Conservation (phyloP, 345 rosid species). For the Rhodamnia argentea region DNA sequence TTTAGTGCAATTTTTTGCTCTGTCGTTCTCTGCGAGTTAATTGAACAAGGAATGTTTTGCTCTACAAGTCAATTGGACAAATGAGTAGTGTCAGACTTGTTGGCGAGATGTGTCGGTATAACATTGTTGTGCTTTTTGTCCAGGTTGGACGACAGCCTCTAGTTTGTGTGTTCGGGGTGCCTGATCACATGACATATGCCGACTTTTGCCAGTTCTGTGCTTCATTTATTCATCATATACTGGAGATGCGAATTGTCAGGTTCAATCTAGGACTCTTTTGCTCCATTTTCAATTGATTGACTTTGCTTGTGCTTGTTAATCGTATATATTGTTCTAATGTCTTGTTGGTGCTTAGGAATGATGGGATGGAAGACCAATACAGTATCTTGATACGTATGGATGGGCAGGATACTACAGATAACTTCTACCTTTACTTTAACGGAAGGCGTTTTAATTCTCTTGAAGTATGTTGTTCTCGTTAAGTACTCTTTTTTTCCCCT, state of each 20-base stretch:
- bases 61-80: neutral
- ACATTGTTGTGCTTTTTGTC: neutral
- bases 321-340: neutral
- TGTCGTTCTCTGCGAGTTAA: neutral
- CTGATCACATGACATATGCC: constrained; percentile 93
- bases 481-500: neutral
- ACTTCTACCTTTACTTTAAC: constrained; percentile 62
- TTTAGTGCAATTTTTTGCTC: neutral
- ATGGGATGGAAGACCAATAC: constrained; percentile 61
- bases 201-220: constrained; percentile 93
- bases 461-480: constrained; percentile 43
- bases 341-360: constrained; percentile 33
- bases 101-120: neutral
- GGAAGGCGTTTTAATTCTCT: constrained; percentile 76
- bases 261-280: neutral
- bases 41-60: neutral
- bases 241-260: constrained; percentile 89
- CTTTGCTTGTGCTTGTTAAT: neutral
- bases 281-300: neutral
- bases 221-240: constrained; percentile 65
- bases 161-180: constrained; percentile 77
- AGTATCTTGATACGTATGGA: constrained; percentile 69
- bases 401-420: constrained; percentile 65
- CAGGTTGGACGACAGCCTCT: constrained; percentile 87
- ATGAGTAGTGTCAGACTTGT: neutral